Evolutionary conservation across 192 early-diverging fungal species (phyloP), one percentile per base, ranked within the genome.

Genomic region (Coemansia biformis): DNA sequence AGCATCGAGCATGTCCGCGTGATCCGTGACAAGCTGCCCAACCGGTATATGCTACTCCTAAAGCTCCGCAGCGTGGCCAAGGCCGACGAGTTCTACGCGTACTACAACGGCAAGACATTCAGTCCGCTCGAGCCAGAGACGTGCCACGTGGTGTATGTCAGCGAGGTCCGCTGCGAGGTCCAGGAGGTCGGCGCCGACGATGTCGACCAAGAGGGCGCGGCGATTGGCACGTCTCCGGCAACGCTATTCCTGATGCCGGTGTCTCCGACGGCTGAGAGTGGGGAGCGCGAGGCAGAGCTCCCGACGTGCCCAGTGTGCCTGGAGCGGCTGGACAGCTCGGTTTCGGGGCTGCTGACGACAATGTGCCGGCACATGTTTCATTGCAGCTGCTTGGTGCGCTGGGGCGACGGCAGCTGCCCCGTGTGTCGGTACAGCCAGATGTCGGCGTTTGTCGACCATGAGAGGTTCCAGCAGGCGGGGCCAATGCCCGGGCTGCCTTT

Each of bases 301-400:
- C 93, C 93, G 2, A 92, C 88, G 0, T 99, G 96, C 56, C 93
- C 96, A 3, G 93, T 99, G 7, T 99, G 96, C 63, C 73, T 99
- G 33, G 96, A 99, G 46, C 73, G 92, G 15, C 87, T 99, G 85
- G 96, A 99, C 68, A 74, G 86, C 5, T 78, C 82, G 6, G 82
- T 86, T 13, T 93, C 93, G 15, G 93, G 91, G 5, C 65, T 99
- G 19, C 53, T 96, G 30, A 94, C 92, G 3, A 93, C 93, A 39
- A 48, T 92, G 18, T 99, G 96, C 54, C 92, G 92, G 34, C 96
- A 99, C 53, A 88, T 91, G 9, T 97, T 97, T 60, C 92, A 97
- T 57, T 93, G 91, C 59, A 66, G 81, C 36, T 99, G 96, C 57
- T 59, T 99, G 28, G 80, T 79, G 22, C 89, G 86, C 57, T 99